These are phyloP conservation scores for Pyrenochaeta sp. DNA, from an alignment of 2,329 filamentous ascomycete genomes.

Conservation along the genomic window DNA sequence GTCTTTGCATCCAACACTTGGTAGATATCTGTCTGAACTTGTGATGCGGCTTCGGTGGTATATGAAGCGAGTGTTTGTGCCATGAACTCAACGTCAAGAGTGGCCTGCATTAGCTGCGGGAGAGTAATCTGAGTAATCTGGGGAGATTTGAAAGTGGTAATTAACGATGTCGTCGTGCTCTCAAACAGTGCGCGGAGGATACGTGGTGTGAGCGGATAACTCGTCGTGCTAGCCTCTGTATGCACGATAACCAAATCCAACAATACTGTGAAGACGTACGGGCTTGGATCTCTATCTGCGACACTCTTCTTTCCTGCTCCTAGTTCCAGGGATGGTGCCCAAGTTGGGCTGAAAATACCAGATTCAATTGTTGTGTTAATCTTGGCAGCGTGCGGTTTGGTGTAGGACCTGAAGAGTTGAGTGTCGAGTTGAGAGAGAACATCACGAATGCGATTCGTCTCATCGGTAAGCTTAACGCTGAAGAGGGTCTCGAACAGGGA, in stretches of 20 bases:
- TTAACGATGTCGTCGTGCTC: constrained; percentile 79
- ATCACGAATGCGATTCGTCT: constrained; percentile 89
- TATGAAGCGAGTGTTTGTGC: constrained; percentile 92
- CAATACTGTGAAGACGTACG: constrained; percentile 89
- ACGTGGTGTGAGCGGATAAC: constrained; percentile 76
- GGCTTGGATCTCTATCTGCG: constrained; percentile 75
- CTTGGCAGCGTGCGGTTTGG: constrained; percentile 64
- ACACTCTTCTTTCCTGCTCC: constrained; percentile 42
- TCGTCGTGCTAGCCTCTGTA: constrained; percentile 69
- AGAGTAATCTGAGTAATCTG: constrained; percentile 74
- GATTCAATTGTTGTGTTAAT: constrained; percentile 75
- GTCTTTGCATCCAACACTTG: constrained; percentile 88
- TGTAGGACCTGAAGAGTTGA: constrained; percentile 92
- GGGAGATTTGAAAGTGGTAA: constrained; percentile 71
- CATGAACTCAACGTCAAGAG: constrained; percentile 95
- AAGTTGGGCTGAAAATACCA: constrained; percentile 75
- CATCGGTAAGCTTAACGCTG: constrained; percentile 91
- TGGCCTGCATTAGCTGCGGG: constrained; percentile 91
- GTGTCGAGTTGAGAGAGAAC: constrained; percentile 90
- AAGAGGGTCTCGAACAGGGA: constrained; percentile 93
- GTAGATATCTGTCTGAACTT: constrained; percentile 90
- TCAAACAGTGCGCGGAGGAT: constrained; percentile 89
- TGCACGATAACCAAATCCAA: constrained; percentile 89
- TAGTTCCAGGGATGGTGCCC: constrained; percentile 66
- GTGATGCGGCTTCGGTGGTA: constrained; percentile 80